A percentile compares a stretch with the other conserved stretches of the same genome.
phyloP scores from a whole-genome alignment of 139 green algal species.

The Volvox reticuliferus region DNA sequence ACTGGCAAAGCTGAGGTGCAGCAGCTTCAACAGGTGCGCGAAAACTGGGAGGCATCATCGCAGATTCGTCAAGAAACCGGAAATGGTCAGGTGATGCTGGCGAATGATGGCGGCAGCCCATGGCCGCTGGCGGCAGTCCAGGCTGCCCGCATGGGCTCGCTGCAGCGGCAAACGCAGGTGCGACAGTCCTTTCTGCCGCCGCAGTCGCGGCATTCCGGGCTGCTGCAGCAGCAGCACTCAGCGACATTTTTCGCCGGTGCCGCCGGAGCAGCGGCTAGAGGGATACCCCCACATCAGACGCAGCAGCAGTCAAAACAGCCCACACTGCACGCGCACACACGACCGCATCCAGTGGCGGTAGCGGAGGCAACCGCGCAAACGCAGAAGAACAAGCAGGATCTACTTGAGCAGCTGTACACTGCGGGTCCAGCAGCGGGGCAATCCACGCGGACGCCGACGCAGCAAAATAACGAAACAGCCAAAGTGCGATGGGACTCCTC shows the following conservation, averaged over 20 bases:
- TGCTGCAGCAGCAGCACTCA: background rate
- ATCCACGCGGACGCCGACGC: too few species aligned
- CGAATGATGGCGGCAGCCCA: background rate
- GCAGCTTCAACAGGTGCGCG: too few species aligned
- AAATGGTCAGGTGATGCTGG: background rate
- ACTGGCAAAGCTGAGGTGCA: too few species aligned
- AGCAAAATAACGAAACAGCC: background rate
- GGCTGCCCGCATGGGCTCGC: conserved; percentile 1
- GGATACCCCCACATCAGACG: background rate
- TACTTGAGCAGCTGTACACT: background rate
- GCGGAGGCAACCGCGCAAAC: background rate
- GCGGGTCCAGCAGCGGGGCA: too few species aligned
- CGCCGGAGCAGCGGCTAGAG: background rate
- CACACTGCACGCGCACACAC: background rate
- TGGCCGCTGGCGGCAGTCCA: conserved; percentile 7
- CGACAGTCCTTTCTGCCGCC: background rate
- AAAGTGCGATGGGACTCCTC: background rate
- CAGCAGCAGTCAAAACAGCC: background rate
- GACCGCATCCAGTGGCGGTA: background rate
- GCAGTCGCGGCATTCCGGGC: background rate
- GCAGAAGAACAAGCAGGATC: background rate
- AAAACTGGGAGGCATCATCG: too few species aligned
- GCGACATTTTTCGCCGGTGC: background rate
- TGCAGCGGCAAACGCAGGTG: background rate
- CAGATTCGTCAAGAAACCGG: too few species aligned